Evolutionary conservation across 2,329 filamentous ascomycete species (phyloP), one percentile per base, ranked within the genome.

Genomic region (Aurifilum marmelostoma): DNA sequence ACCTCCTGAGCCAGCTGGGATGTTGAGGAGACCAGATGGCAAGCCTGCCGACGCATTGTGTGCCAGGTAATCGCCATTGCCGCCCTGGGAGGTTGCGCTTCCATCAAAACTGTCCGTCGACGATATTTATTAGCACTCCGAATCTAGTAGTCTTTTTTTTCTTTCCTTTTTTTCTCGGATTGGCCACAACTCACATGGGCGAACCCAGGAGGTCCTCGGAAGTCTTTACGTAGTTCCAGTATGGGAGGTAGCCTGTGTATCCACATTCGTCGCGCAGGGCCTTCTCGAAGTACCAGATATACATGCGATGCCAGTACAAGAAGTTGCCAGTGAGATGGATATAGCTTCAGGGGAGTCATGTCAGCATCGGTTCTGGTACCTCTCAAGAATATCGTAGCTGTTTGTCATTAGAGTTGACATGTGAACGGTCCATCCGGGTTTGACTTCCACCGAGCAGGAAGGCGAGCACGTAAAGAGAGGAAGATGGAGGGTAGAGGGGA

Each of bases 161-260:
- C n/a, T n/a, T n/a, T n/a, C n/a, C n/a, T n/a, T n/a, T n/a, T n/a
- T n/a, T n/a, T n/a, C n/a, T n/a, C 34, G 34, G 34, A 34, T 8
- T 34, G 24, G 21, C 43, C 9, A 12, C 2, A 6, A 37, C 62
- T 64, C 43, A 64, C 62, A 64, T 82, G 80, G 68, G 75, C 71
- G 0, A 81, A 78, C 58, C 86, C 81, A 64, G 34, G 21, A 52
- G 62, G 2, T 52, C 56, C 3, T 78, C 72, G 0, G 83, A 77
- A 73, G 81, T 83, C 70, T 78, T 76, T 5, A 77, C 73, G 82
- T 83, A 85, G 74, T 84, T 79, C 80, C 82, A 83, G 74, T 85
- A 86, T 2, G 61, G 65, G 16, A 82, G 81, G 67, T 75, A 77
- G 24, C 81, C 81, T 8, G 72, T 77, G 73, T 82, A 79, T 52